Evolutionary conservation across 345 rosid genomes (phyloP), one percentile per base, ranked within the genome.

Genomic region (Bruguiera sexangula): DNA sequence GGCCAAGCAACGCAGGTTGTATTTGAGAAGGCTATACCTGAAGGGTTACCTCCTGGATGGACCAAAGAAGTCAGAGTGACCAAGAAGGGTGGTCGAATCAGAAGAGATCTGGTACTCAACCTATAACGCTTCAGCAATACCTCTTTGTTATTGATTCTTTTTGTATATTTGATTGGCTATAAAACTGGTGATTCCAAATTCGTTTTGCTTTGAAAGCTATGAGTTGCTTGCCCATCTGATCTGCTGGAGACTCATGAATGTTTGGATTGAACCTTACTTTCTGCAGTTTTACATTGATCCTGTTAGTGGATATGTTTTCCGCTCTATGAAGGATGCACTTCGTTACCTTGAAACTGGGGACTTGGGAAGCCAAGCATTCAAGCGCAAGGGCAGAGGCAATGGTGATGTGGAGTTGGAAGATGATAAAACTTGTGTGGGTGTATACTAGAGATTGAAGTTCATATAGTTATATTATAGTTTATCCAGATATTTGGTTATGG

Each of bases 41-140:
- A 93, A 74, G 98, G 96, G 43, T 84, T 91, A 67, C 97, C 94
- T 54, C 63, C 83, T 62, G 96, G 97, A 80, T 93, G 98, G 98
- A 89, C 76, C 77, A 89, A 89, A 85, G 91, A 93, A 80, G 65
- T 87, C 60, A 86, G 70, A 71, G 75, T 89, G 53, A 81, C 82
- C 36, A 90, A 80, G 89, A 83, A 60, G 67, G 86, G 77, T 30
- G 63, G 79, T 66, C 84, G 65, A 83, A 69, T 63, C 58, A 79
- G 97, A 83, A 87, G 79, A 82, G 96, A 90, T 68, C 70, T 90
- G 84, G 98, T 90, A 86, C 58, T 79, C 34, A 69, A 75, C 70
- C 61, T 65, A 56, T 48, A 52, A 79, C 66, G 57, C 68, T 61
- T 52, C 29, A 30, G 59, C 9, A 4, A 43, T 4, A 27, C 15